These are phyloP conservation scores for Lomentospora prolificans DNA, from an alignment of 2,329 filamentous ascomycete species.

Conservation along the genomic window DNA sequence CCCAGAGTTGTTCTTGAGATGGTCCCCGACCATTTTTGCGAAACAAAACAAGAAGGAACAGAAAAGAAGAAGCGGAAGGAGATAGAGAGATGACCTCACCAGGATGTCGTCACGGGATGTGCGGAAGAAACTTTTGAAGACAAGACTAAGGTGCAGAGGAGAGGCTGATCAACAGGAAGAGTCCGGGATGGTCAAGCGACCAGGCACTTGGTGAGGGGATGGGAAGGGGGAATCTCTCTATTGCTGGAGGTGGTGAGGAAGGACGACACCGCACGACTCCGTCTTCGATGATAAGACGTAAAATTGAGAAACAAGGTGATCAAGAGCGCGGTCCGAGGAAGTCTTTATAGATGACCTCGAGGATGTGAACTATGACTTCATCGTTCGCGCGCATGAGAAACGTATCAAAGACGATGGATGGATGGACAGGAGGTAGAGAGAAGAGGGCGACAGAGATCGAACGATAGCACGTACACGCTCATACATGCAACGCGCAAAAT, in stretches of 20 bases:
- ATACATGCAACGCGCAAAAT: neutral
- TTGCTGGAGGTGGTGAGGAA: neutral
- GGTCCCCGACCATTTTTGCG: neutral
- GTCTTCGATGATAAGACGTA: neutral
- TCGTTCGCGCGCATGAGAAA: neutral
- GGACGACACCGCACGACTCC: neutral
- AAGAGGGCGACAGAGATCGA: neutral
- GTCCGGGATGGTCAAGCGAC: neutral
- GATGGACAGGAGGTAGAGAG: neutral
- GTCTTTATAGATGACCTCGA: neutral
- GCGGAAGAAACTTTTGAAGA: neutral
- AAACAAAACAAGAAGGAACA: neutral
- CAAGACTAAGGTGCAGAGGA: neutral
- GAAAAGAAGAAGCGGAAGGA: neutral
- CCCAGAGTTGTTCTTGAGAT: neutral
- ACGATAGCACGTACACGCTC: neutral
- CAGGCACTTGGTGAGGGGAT: neutral
- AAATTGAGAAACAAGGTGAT: neutral
- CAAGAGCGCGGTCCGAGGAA: neutral
- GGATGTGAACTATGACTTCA: neutral
- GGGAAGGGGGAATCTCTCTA: neutral
- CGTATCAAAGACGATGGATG: neutral
- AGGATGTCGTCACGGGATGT: neutral
- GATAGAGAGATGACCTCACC: constrained; percentile 1
- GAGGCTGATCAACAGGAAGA: neutral